A percentile compares a stretch with the other conserved stretches of the same genome.
phyloP scores from a whole-genome alignment of 2,329 filamentous ascomycete genomes.

The Fusarium luffae region DNA sequence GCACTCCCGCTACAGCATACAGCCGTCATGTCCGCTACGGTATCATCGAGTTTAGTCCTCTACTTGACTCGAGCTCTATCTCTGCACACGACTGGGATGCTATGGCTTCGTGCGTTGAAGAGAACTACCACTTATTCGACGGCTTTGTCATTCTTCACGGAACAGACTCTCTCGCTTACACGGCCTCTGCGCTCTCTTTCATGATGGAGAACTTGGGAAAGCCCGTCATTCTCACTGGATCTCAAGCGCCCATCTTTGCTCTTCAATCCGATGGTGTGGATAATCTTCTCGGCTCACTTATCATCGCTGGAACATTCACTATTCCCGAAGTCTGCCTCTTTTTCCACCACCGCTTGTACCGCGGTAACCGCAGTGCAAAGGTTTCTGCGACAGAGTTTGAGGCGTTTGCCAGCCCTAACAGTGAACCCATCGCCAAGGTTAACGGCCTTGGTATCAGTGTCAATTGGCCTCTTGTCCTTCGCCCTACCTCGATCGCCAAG shows the following conservation, averaged over 20 bases:
- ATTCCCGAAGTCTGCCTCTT: slow-evolving; percentile 94
- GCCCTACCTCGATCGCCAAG: slow-evolving; percentile 77
- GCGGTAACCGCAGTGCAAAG: slow-evolving; percentile 89
- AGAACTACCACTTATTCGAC: slow-evolving; percentile 90
- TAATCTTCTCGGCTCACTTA: slow-evolving; percentile 87
- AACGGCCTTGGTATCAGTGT: slow-evolving; percentile 84
- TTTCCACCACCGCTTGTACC: slow-evolving; percentile 91
- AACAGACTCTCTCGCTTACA: slow-evolving; percentile 90
- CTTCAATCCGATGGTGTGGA: slow-evolving; percentile 92
- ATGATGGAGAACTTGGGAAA: slow-evolving; percentile 93
- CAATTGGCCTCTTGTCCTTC: slow-evolving; percentile 80
- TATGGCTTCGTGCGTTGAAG: slow-evolving; percentile 80
- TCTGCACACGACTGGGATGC: slow-evolving; percentile 87
- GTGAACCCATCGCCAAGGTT: slow-evolving; percentile 81
- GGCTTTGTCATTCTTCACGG: slow-evolving; percentile 92
- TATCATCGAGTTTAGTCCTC: slow-evolving; percentile 83
- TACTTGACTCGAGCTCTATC: slow-evolving; percentile 92
- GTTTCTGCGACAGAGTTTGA: slow-evolving; percentile 87
- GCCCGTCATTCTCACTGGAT: slow-evolving; percentile 86
- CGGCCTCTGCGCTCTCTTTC: slow-evolving; percentile 89
- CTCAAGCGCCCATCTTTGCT: slow-evolving; percentile 87
- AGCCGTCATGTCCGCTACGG: slow-evolving; percentile 84
- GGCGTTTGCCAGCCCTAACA: slow-evolving; percentile 90
- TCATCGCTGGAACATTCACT: slow-evolving; percentile 91
- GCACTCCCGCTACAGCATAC: slow-evolving; percentile 84